phyloP scores from a whole-genome alignment of 2,329 filamentous ascomycete genomes.

The Fusarium tupiense region DNA sequence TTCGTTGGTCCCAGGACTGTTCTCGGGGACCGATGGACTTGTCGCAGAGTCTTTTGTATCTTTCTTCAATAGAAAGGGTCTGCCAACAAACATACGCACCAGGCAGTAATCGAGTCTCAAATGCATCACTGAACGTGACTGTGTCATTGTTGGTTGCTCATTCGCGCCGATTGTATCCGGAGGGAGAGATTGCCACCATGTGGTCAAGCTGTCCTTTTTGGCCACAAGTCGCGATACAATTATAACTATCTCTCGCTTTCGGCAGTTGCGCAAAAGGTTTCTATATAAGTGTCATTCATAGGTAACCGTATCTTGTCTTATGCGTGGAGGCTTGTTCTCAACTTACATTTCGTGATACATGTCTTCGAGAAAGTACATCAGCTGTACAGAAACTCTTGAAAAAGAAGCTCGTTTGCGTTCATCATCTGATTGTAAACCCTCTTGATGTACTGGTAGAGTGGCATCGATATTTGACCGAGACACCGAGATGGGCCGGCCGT shows the following conservation, averaged over 20 bases:
- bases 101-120: neutral
- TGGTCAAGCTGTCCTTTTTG: neutral
- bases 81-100: neutral
- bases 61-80: neutral
- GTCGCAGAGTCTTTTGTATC: neutral
- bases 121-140: neutral
- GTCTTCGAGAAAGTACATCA: constrained; percentile 1
- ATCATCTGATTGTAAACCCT: neutral
- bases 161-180: neutral
- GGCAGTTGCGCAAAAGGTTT: neutral
- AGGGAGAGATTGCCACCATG: constrained; percentile 3
- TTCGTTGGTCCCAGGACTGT: neutral
- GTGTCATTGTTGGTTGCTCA: neutral
- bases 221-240: neutral
- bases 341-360: constrained; percentile 1
- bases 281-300: neutral
- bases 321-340: neutral
- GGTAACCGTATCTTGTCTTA: neutral
- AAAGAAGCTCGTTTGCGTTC: neutral
- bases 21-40: neutral
- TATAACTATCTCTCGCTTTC: neutral
- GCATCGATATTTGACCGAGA: constrained; percentile 7
- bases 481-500: neutral
- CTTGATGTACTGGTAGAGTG: neutral
- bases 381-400: neutral